A percentile compares a stretch with the other conserved stretches of the same genome.
These are phyloP conservation scores for Nicotiana knightiana DNA, from an alignment of 257 asterid genomes.

Conservation along the genomic window DNA sequence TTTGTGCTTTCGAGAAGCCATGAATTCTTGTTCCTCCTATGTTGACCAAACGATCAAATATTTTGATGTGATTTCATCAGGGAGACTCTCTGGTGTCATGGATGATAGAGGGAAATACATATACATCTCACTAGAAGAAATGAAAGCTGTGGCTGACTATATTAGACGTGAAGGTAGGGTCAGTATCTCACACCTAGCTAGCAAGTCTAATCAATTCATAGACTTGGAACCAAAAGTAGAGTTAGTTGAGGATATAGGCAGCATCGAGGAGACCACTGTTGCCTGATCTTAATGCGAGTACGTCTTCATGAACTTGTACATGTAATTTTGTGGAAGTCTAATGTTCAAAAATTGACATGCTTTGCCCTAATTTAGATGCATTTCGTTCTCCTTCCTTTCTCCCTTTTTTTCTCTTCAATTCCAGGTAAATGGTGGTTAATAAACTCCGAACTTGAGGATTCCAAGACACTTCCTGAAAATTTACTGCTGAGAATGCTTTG, in stretches of 20 bases:
- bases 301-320: background rate
- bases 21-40: background rate
- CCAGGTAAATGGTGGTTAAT: too few relatives aligned
- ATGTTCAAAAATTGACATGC: background rate
- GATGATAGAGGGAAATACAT: constrained; percentile 97
- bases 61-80: constrained; percentile 29
- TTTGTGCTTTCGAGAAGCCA: background rate
- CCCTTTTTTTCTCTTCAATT: too few relatives aligned
- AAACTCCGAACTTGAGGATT: too few relatives aligned
- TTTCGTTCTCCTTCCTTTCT: background rate
- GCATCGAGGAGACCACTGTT: constrained; percentile 49
- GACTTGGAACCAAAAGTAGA: constrained; percentile 80
- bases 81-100: constrained; percentile 94
- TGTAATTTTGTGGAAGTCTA: background rate
- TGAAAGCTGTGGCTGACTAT: constrained; percentile 96
- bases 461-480: too few relatives aligned
- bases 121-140: constrained; percentile 84
- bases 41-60: background rate
- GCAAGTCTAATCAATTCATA: constrained; percentile 93
- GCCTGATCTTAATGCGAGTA: constrained; percentile 28
- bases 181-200: constrained; percentile 89
- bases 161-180: constrained; percentile 91
- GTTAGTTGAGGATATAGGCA: constrained; percentile 48
- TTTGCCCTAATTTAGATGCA: background rate
- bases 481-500: too few relatives aligned